Base-by-base conservation (phyloP, 106 monocot genomes). In the Platanthera guangdongensis region DNA sequence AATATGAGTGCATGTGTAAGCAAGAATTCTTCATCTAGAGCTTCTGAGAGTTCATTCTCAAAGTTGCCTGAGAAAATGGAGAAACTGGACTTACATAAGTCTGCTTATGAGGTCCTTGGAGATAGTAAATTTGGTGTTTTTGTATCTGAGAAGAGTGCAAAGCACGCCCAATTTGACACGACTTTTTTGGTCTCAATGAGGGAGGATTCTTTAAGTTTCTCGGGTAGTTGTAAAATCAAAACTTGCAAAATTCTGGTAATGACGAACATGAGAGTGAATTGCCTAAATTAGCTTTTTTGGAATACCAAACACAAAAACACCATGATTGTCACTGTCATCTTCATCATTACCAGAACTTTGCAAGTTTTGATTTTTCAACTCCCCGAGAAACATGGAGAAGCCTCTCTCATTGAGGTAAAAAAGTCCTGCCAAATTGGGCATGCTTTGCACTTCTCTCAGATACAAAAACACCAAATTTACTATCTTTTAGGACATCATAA, bases 191-290 rank as follows among this genome's bases (percentile, higher is more conserved):
- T 13, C 70, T 51, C 16, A 72, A 80, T 45, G 55, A 16, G 21
- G 54, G 64, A 13, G 52, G 65, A 47, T 72, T 64, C 8, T 74
- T 47, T 39, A 74, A 76, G 73, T 80, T 92, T 18, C 83, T 83
- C 7, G 82, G 86, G 3, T 78, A 86, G 62, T 53, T 83, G 78
- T 57, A 70, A 46, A 85, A 80, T 52, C 68, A 85, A 80, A 83
- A 87, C 50, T 82, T 88, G 74, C 72, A 72, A 5, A 1, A 13
- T 5, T 51, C 72, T 3, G 11, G 2, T 72, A 51, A 25, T 47
- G 45, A 16, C 21, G 72, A 51, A 14, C 19, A 51, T 19, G 72
- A 9, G 12, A 77, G 50, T 22, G 64, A 11, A n/a, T n/a, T n/a
- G n/a, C n/a, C n/a, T n/a, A n/a, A n/a, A n/a, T n/a, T n/a, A n/a